Conservation (phyloP, 2,329 filamentous ascomycete genomes). For the Botrytis pseudocinerea region DNA sequence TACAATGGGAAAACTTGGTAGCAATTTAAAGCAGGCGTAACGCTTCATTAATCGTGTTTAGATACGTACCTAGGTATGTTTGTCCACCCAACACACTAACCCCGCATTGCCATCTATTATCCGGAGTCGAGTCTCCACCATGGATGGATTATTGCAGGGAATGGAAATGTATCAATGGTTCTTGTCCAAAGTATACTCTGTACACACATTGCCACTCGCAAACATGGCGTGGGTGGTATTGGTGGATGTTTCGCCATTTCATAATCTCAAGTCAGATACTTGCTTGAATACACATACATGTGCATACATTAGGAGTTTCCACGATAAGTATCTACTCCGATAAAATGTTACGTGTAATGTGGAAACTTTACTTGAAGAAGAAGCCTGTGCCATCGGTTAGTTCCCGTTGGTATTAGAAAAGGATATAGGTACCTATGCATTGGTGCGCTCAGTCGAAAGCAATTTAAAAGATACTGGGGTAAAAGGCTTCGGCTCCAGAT, state of each 20-base stretch:
- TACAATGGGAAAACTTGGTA: neutral
- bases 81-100: neutral
- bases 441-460: neutral
- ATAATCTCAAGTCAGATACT: neutral
- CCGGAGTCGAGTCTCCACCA: neutral
- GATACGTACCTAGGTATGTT: neutral
- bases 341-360: neutral
- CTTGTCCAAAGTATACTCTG: neutral
- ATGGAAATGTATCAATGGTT: neutral
- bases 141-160: neutral
- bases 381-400: neutral
- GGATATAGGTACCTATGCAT: neutral
- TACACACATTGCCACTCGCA: neutral
- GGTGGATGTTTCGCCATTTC: neutral
- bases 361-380: neutral
- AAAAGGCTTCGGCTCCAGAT: neutral
- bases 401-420: neutral
- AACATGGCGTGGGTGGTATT: neutral
- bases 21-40: conserved; percentile 3
- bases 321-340: neutral
- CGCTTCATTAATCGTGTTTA: neutral
- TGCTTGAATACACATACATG: neutral
- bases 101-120: neutral
- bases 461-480: neutral
- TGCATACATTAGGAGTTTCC: neutral